Base-by-base conservation (phyloP, 331 rosid species). In the Spiraea crenata region DNA sequence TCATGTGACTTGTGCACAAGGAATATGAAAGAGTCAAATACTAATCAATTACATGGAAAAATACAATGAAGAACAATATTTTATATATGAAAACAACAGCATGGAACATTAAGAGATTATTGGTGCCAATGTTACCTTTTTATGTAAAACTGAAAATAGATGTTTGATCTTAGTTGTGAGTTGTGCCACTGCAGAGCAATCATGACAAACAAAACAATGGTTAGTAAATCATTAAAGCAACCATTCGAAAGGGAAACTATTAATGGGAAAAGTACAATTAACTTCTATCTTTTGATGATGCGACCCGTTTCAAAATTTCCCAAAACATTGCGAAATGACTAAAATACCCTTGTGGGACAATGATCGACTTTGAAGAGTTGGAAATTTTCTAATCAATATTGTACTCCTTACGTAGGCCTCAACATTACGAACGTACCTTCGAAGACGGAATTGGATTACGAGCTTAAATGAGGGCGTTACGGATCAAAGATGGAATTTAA, bases 141-240 rank as follows among this genome's bases (percentile, higher is more conserved):
- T 91, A 84, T 87, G 99, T 74, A 93, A 80, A 71, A 80, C 85
- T 34, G 85, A 72, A 46, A 96, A 85, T 58, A 93, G 85, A 83
- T 87, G 97, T 76, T 90, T 89, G 74, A 90, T 90, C 88, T 89
- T 93, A 51, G 88, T 87, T 34, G 99, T 90, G 55, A 91, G 89
- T 74, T 77, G 86, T 20, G 96, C 99, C 80, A 89, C 98, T 93
- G 89, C 86, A 85, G 45, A 66, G 5, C 74, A 83, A 73, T 38
- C 12, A 80, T 57, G 19, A 52, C 38, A 50, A 3, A 5, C n/a
- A n/a, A n/a, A n/a, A n/a, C 74, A 25, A 60, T 10, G 10, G 55
- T 74, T 20, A 69, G 41, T 71, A 52, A 70, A 52, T 54, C 44
- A 50, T 72, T 39, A 44, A 61, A 17, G 74, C 15, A 44, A 57